Conservation (phyloP, 2,329 filamentous ascomycete genomes). For the Fusarium staphyleae region DNA sequence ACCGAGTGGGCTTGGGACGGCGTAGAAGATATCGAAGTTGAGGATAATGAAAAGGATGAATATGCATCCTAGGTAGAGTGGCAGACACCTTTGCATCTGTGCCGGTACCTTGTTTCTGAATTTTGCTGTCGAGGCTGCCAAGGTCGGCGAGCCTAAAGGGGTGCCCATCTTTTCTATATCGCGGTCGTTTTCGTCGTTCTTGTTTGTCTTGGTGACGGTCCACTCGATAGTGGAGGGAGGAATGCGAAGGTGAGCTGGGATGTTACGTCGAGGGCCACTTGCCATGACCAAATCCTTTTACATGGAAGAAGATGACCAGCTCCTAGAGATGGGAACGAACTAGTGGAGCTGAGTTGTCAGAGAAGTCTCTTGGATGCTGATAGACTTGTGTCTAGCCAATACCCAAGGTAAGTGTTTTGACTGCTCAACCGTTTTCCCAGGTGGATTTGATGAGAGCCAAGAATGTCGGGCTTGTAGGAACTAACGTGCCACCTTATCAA, state of each 20-base stretch:
- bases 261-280: conserved; percentile 34
- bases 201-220: conserved; percentile 21
- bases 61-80: conserved; percentile 54
- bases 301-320: neutral
- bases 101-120: conserved; percentile 50
- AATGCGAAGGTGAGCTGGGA: conserved; percentile 32
- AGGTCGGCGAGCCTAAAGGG: conserved; percentile 48
- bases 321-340: neutral
- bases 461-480: neutral
- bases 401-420: neutral
- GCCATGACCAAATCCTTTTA: conserved; percentile 30
- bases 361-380: neutral
- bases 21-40: conserved; percentile 52
- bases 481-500: conserved; percentile 30
- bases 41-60: conserved; percentile 55
- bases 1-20: conserved; percentile 36
- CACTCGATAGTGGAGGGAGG: conserved; percentile 23
- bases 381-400: conserved; percentile 2
- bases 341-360: neutral
- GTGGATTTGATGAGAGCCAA: conserved; percentile 16
- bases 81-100: conserved; percentile 56
- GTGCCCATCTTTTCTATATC: conserved; percentile 39
- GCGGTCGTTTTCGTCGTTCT: neutral
- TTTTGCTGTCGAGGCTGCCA: conserved; percentile 49
- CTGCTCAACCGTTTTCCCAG: neutral